Conservation (phyloP, 805 yeast species). For the Candida maltosa region DNA sequence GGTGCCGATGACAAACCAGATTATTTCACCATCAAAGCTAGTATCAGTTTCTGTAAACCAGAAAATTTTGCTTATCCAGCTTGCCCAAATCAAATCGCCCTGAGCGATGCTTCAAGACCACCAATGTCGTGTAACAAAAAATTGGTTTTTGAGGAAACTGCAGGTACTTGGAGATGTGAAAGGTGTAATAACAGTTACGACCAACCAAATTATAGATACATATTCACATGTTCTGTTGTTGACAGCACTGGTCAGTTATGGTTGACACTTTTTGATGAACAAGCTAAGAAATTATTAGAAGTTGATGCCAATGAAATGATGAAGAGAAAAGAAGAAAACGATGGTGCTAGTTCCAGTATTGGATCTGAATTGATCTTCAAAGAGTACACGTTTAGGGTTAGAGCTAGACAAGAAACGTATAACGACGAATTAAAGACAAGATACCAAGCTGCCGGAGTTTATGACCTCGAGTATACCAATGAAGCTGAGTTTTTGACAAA, state of each 20-base stretch:
- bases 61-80: constrained; percentile 89
- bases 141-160: constrained; percentile 65
- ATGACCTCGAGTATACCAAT: constrained; percentile 49
- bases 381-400: constrained; percentile 71
- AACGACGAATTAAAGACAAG: constrained; percentile 76
- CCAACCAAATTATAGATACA: constrained; percentile 75
- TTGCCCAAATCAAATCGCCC: constrained; percentile 53
- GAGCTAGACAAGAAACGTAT: constrained; percentile 81
- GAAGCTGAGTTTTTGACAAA: constrained; percentile 60
- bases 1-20: constrained; percentile 80
- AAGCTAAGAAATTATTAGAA: constrained; percentile 67
- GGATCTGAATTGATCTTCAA: constrained; percentile 54
- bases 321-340: constrained; percentile 31
- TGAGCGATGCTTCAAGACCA: constrained; percentile 12
- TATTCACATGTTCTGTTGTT: constrained; percentile 69
- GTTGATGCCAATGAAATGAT: constrained; percentile 62
- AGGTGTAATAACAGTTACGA: constrained; percentile 72
- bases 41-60: constrained; percentile 64
- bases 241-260: constrained; percentile 84
- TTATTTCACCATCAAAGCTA: constrained; percentile 71
- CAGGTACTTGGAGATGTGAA: constrained; percentile 88
- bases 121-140: constrained; percentile 65
- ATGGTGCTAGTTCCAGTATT: constrained; percentile 41
- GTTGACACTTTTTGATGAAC: constrained; percentile 84
- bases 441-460: constrained; percentile 59